phyloP scores from a whole-genome alignment of 1,284 basidiomycete species.

The Boletus sp. region DNA sequence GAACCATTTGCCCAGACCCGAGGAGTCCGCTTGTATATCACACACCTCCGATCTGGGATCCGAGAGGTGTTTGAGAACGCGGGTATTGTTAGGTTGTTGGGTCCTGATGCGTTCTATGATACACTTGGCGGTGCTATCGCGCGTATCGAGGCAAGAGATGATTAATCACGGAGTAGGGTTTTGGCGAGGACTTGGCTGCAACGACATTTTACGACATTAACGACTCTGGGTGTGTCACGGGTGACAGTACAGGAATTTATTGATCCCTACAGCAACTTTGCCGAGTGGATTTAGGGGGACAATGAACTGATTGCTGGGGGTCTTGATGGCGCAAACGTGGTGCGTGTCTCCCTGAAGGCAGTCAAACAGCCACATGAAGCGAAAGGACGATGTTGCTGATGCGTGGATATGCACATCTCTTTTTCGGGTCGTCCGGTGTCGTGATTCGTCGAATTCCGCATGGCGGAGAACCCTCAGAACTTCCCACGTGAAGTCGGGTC shows the following conservation, averaged over 20 bases:
- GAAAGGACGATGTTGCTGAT: too few species aligned
- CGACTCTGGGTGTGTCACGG: background rate
- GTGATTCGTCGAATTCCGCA: too few species aligned
- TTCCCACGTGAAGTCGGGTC: too few species aligned
- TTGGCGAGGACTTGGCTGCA: background rate
- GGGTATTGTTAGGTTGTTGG: constrained; percentile 62
- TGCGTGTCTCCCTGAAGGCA: background rate
- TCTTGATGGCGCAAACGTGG: too few species aligned
- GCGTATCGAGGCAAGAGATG: constrained; percentile 35
- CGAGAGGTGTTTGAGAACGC: constrained; percentile 62
- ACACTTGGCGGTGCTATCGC: constrained; percentile 67
- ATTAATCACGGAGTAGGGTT: constrained; percentile 1
- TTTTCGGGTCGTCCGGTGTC: too few species aligned
- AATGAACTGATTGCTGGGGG: too few species aligned
- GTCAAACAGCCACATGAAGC: background rate
- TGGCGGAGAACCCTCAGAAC: too few species aligned
- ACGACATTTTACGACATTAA: constrained; percentile 8
- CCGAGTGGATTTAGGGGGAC: background rate
- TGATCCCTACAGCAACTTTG: background rate
- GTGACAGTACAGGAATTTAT: background rate
- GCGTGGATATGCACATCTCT: too few species aligned
- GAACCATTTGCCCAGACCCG: constrained; percentile 44
- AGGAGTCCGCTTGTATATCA: constrained; percentile 73
- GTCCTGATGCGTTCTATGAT: constrained; percentile 65
- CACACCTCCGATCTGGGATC: constrained; percentile 63